A percentile compares a stretch with the other conserved stretches of the same genome.
Conservation (phyloP, 768 basidiomycete species). For the Termitomyces eurrhizus region DNA sequence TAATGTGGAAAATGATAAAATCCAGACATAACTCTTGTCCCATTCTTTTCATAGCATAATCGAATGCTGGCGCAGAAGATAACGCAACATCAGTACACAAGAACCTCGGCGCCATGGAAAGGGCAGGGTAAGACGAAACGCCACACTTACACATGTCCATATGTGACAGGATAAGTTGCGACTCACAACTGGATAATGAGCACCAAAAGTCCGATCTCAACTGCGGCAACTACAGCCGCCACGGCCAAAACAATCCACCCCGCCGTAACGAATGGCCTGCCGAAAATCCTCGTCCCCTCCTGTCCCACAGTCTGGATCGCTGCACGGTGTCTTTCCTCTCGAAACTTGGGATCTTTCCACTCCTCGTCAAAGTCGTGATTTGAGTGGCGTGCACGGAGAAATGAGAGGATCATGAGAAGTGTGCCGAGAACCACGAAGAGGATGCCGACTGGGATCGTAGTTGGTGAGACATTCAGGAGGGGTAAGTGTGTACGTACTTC, state of each 20-base stretch:
- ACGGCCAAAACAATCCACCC: conserved; percentile 72
- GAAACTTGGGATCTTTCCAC: conserved; percentile 28
- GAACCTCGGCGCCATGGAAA: background rate
- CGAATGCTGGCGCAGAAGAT: background rate
- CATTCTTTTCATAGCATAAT: background rate
- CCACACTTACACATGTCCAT: background rate
- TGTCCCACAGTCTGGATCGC: conserved; percentile 59
- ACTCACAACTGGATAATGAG: conserved; percentile 43
- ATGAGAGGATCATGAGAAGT: conserved; percentile 55
- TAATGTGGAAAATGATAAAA: no score
- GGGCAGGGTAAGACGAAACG: background rate
- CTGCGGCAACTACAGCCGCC: conserved; percentile 51
- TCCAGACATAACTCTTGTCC: background rate
- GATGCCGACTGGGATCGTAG: conserved; percentile 42
- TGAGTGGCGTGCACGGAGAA: conserved; percentile 60
- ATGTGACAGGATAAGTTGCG: background rate
- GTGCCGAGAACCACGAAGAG: conserved; percentile 60
- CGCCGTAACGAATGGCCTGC: conserved; percentile 75
- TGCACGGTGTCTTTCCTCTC: conserved; percentile 25
- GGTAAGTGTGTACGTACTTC: conserved; percentile 44
- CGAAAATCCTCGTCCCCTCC: conserved; percentile 59
- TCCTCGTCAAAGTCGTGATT: conserved; percentile 76
- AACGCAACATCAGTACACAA: background rate
- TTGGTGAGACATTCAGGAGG: background rate
- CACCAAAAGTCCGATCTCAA: conserved; percentile 64